Evolutionary conservation across 2,329 filamentous ascomycete genomes (phyloP).

Genomic region (Pseudogymnoascus sp.): DNA sequence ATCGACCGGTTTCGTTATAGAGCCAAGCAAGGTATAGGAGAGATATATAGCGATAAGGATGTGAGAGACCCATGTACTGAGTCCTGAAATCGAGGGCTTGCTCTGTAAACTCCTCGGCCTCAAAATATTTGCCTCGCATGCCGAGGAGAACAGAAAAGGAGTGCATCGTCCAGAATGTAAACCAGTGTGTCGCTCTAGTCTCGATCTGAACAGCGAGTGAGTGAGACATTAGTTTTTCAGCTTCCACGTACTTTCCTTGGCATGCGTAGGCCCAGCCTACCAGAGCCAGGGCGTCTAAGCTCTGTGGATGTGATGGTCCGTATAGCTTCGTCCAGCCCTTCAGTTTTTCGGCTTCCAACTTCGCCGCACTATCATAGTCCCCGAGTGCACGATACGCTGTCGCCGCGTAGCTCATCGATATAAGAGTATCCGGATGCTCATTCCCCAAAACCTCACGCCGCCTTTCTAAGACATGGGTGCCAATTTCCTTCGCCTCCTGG

Average conservation of each 20-base stretch:
- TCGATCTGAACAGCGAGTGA: background rate
- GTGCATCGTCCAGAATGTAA: background rate
- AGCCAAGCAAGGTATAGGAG: background rate
- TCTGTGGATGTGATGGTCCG: background rate
- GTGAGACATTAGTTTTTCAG: background rate
- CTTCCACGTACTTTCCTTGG: background rate
- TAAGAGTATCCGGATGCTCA: slow-evolving; percentile 14
- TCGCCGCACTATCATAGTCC: background rate
- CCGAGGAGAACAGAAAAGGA: background rate
- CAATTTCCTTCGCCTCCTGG: background rate
- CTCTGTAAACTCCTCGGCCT: background rate
- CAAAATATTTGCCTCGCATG: background rate
- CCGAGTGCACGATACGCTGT: background rate
- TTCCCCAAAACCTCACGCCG: slow-evolving; percentile 9
- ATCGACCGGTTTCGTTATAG: background rate
- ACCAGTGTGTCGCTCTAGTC: background rate
- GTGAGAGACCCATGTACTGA: background rate
- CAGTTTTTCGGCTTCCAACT: background rate
- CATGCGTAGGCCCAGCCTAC: background rate
- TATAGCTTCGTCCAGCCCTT: background rate
- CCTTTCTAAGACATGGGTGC: background rate
- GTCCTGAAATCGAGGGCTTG: background rate
- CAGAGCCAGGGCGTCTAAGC: background rate
- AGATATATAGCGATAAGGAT: background rate
- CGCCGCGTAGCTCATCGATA: slow-evolving; percentile 11